Evolutionary conservation across 225 moss, liverwort and hornwort genomes (phyloP).

Genomic region (Climacium dendroides): DNA sequence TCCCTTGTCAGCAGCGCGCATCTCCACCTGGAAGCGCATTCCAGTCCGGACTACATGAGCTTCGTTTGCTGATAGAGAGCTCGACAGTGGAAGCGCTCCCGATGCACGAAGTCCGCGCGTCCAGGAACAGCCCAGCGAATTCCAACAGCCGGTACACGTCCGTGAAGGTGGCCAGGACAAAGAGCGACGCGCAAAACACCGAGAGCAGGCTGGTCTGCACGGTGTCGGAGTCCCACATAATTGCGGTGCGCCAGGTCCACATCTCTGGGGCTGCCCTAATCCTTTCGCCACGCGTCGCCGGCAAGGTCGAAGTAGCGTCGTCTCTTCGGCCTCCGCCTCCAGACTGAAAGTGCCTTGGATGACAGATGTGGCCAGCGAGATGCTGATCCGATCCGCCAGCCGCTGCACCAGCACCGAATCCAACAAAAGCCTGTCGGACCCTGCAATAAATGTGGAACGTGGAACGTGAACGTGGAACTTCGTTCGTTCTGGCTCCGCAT

Average conservation of each 20-base stretch:
- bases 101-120: too few species aligned
- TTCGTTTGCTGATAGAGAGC: too few species aligned
- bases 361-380: slow-evolving; percentile 12
- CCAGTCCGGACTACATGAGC: too few species aligned
- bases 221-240: neutral
- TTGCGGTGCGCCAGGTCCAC: slow-evolving; percentile 15
- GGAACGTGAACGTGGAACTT: too few species aligned
- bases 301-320: neutral
- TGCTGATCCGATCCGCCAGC: slow-evolving; percentile 33
- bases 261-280: neutral
- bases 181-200: slow-evolving; percentile 15
- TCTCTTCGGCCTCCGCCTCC: neutral
- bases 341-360: slow-evolving; percentile 11
- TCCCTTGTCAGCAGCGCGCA: neutral
- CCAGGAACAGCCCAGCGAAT: slow-evolving; percentile 28
- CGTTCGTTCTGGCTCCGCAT: slow-evolving; percentile 14
- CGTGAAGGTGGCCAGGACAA: slow-evolving; percentile 7
- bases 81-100: too few species aligned
- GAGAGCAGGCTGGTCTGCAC: slow-evolving; percentile 3
- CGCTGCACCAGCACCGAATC: slow-evolving; percentile 27
- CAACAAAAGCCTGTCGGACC: slow-evolving; percentile 1
- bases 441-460: too few species aligned
- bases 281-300: neutral
- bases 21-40: neutral
- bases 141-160: slow-evolving; percentile 25